Percentiles rank a stretch among this genome's conserved stretches.
Evolutionary conservation across 2,329 filamentous ascomycete genomes (phyloP).

Genomic region (Cercospora berteroae): DNA sequence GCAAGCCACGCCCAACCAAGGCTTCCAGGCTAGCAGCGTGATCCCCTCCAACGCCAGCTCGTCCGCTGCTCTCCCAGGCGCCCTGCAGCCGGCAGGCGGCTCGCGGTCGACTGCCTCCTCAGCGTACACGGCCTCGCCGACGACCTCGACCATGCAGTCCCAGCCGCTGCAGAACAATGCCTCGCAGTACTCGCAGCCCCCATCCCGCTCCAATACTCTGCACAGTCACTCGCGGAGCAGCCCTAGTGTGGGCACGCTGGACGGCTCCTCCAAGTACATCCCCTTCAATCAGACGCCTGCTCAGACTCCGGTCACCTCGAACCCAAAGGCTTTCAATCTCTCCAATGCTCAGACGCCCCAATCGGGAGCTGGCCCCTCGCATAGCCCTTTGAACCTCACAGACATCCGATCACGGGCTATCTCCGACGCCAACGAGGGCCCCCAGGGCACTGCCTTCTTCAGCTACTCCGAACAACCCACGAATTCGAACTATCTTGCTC

Average conservation of each 20-base stretch:
- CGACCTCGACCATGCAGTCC: conserved; percentile 57
- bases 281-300: conserved; percentile 65
- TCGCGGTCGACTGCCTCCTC: conserved; percentile 53
- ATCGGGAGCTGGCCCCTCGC: conserved; percentile 59
- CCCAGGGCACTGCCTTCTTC: conserved; percentile 59
- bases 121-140: conserved; percentile 57
- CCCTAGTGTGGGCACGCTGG: conserved; percentile 57
- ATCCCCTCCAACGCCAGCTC: conserved; percentile 33
- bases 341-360: conserved; percentile 56
- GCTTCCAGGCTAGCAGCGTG: conserved; percentile 26
- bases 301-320: conserved; percentile 41
- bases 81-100: conserved; percentile 56
- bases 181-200: conserved; percentile 58
- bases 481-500: conserved; percentile 89
- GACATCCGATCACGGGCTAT: conserved; percentile 88
- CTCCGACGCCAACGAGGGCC: conserved; percentile 71
- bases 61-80: conserved; percentile 54
- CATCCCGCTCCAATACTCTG: conserved; percentile 65
- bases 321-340: conserved; percentile 58
- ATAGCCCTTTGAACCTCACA: conserved; percentile 84
- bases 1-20: conserved; percentile 44
- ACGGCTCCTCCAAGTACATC: conserved; percentile 55
- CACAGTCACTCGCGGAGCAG: conserved; percentile 79
- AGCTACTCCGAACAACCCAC: conserved; percentile 65
- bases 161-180: conserved; percentile 50